phyloP scores from a whole-genome alignment of 352 stramenopile genomes.

The Pythium periplocum region DNA sequence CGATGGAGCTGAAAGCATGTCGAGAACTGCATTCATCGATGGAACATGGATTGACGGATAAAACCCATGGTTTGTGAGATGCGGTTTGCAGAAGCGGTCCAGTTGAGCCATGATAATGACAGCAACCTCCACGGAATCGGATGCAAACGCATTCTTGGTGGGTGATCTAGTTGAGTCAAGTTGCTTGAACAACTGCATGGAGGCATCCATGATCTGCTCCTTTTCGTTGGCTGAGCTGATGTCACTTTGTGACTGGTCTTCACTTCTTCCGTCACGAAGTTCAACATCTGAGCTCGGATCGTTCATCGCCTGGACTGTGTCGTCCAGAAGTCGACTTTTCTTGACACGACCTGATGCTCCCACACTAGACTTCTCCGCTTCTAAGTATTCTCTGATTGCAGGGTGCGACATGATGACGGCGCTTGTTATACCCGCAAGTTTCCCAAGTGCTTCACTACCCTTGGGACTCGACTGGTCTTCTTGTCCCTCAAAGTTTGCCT shows the following conservation, averaged over 20 bases:
- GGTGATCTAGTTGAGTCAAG: no score
- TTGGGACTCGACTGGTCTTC: no score
- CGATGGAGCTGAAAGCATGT: no score
- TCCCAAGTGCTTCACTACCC: no score
- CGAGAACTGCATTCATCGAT: no score
- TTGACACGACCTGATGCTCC: no score
- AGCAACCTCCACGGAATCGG: constrained; percentile 32
- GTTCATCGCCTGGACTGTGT: neutral
- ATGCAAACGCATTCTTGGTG: neutral
- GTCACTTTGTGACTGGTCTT: constrained; percentile 20
- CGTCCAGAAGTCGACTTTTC: no score
- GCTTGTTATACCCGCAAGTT: no score
- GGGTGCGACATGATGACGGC: no score
- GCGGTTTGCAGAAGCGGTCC: constrained; percentile 55
- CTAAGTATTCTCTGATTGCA: no score
- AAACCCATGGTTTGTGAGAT: constrained; percentile 30
- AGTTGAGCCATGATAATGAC: constrained; percentile 75
- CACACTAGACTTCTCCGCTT: no score
- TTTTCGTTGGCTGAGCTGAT: neutral
- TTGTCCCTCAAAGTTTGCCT: constrained; percentile 7
- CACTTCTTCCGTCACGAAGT: constrained; percentile 35
- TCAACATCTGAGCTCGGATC: constrained; percentile 26
- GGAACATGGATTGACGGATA: constrained; percentile 7
- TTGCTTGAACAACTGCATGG: no score
- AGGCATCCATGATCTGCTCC: neutral